These are phyloP conservation scores for Hypoxylon sp. DNA, from an alignment of 2,329 filamentous ascomycete species.

Conservation along the genomic window DNA sequence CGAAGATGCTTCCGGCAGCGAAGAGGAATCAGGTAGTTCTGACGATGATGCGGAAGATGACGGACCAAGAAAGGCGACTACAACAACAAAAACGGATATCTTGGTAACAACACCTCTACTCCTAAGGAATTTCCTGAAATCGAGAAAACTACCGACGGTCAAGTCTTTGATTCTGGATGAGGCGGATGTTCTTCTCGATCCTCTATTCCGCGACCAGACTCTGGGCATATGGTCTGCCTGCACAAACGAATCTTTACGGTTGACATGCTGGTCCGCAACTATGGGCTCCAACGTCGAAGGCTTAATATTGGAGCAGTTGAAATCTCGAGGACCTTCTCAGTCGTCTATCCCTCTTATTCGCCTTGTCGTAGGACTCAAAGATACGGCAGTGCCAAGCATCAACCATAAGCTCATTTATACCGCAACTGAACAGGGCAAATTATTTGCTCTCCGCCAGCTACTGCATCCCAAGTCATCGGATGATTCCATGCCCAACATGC, in stretches of 20 bases:
- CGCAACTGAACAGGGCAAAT: slow-evolving; percentile 92
- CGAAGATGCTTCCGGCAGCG: slow-evolving; percentile 39
- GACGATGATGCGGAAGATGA: slow-evolving; percentile 58
- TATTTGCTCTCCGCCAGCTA: slow-evolving; percentile 89
- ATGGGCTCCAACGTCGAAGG: slow-evolving; percentile 95
- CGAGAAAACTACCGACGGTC: slow-evolving; percentile 73
- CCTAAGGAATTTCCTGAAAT: slow-evolving; percentile 78
- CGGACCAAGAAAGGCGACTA: slow-evolving; percentile 47
- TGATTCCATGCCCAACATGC: slow-evolving; percentile 71
- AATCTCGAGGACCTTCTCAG: slow-evolving; percentile 62
- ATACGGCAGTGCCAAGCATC: slow-evolving; percentile 93
- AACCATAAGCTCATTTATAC: slow-evolving; percentile 90
- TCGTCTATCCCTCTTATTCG: slow-evolving; percentile 73
- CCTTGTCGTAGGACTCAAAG: slow-evolving; percentile 94
- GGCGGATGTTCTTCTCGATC: slow-evolving; percentile 92
- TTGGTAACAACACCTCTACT: slow-evolving; percentile 84
- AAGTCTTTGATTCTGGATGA: slow-evolving; percentile 87
- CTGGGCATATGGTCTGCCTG: slow-evolving; percentile 86
- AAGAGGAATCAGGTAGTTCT: slow-evolving; percentile 43
- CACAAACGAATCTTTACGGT: slow-evolving; percentile 74
- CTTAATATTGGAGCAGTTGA: slow-evolving; percentile 77
- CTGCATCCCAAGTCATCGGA: slow-evolving; percentile 77
- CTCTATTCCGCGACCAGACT: slow-evolving; percentile 90
- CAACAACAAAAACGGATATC: slow-evolving; percentile 79
- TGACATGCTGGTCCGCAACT: slow-evolving; percentile 94